Evolutionary conservation across 2,329 filamentous ascomycete genomes (phyloP).

Genomic region (Kalmusia sp.): DNA sequence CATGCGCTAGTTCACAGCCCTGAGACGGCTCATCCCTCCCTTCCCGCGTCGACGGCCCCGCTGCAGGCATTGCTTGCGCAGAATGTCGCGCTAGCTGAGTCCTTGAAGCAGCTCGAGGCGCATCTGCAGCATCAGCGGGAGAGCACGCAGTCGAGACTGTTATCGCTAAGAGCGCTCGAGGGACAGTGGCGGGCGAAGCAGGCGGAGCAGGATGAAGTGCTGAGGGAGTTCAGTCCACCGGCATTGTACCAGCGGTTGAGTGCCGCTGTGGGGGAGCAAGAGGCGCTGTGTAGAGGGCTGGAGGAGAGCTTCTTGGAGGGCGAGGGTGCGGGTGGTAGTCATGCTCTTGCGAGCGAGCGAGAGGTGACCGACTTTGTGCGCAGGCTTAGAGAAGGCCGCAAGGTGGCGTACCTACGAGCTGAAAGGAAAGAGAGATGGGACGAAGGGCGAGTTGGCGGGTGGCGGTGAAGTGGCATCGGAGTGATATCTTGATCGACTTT

Average conservation of each 20-base stretch:
- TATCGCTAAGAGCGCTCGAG: slow-evolving; percentile 85
- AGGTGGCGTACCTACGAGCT: slow-evolving; percentile 77
- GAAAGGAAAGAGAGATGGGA: slow-evolving; percentile 96
- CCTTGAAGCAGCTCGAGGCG: slow-evolving; percentile 67
- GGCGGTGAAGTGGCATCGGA: slow-evolving; percentile 67
- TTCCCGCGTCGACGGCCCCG: slow-evolving; percentile 68
- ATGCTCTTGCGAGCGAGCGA: slow-evolving; percentile 70
- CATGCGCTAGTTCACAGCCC: slow-evolving; percentile 75
- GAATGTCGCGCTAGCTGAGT: slow-evolving; percentile 74
- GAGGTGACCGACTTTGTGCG: slow-evolving; percentile 87
- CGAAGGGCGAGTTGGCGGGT: slow-evolving; percentile 91
- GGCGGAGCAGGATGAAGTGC: slow-evolving; percentile 82
- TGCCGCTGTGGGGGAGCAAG: slow-evolving; percentile 82
- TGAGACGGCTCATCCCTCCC: slow-evolving; percentile 73
- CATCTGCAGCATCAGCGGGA: slow-evolving; percentile 68
- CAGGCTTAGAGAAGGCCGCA: slow-evolving; percentile 79
- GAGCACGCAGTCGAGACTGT: slow-evolving; percentile 78
- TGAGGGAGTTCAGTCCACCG: slow-evolving; percentile 85
- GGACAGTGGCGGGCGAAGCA: slow-evolving; percentile 92
- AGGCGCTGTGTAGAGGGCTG: slow-evolving; percentile 77
- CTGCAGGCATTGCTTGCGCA: slow-evolving; percentile 70
- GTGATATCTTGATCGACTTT: too few relatives aligned
- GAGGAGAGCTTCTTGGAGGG: slow-evolving; percentile 92
- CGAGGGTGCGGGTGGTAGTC: slow-evolving; percentile 49
- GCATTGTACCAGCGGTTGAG: slow-evolving; percentile 83